Percentiles rank a stretch among this genome's conserved stretches.
phyloP scores from a whole-genome alignment of 768 basidiomycete species.

The Russula sp. region DNA sequence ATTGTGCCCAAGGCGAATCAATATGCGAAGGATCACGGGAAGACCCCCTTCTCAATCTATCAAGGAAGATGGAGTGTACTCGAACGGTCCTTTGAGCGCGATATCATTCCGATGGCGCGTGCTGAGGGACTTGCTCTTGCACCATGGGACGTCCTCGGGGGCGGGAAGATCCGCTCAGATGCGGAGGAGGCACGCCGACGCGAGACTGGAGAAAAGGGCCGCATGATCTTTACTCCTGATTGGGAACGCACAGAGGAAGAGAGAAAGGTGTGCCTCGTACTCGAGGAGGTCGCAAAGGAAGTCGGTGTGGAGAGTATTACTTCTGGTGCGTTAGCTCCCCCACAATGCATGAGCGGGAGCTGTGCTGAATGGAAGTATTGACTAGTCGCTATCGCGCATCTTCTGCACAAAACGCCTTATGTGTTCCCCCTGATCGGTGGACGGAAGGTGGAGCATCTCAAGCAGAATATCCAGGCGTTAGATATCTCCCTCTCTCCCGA shows the following conservation, averaged over 20 bases:
- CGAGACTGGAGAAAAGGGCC: constrained; percentile 40
- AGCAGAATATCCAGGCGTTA: constrained; percentile 51
- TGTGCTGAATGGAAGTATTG: neutral
- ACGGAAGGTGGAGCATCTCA: constrained; percentile 51
- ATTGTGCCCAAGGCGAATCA: constrained; percentile 40
- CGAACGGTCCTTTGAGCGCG: constrained; percentile 41
- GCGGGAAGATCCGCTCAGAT: constrained; percentile 42
- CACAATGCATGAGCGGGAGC: neutral
- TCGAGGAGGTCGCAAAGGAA: constrained; percentile 49
- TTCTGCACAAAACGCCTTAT: constrained; percentile 53
- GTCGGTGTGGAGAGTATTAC: constrained; percentile 49
- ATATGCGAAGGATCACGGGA: constrained; percentile 40
- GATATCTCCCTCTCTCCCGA: constrained; percentile 45
- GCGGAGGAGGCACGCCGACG: constrained; percentile 39
- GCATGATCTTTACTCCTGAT: constrained; percentile 17
- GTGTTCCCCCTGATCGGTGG: constrained; percentile 55
- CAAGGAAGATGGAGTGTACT: constrained; percentile 40
- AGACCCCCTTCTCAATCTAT: constrained; percentile 45
- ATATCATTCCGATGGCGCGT: constrained; percentile 39
- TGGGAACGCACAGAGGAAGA: constrained; percentile 28
- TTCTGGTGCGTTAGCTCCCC: constrained; percentile 40
- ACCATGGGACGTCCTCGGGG: constrained; percentile 44
- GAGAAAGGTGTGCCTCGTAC: constrained; percentile 23
- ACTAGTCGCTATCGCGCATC: constrained; percentile 53
- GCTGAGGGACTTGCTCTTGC: constrained; percentile 40